A percentile compares a stretch with the other conserved stretches of the same genome.
phyloP scores from a whole-genome alignment of 129 eudicot genomes.

The Chrysanthemum seticuspe region DNA sequence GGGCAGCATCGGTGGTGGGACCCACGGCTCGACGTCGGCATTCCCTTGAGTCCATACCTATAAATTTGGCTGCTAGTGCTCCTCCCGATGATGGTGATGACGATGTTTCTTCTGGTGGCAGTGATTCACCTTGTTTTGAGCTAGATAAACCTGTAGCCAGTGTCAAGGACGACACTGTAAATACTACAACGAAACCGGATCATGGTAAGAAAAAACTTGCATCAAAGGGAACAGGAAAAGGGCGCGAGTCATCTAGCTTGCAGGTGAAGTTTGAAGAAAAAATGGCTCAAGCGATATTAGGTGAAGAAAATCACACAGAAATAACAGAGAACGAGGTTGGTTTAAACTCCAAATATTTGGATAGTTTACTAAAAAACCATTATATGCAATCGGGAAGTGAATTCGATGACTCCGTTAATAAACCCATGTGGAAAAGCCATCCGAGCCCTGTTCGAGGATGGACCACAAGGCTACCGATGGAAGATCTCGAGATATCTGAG shows the following conservation, averaged over 20 bases:
- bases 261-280: slow-evolving; percentile 87
- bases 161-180: slow-evolving; percentile 21
- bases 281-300: slow-evolving; percentile 62
- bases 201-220: slow-evolving; percentile 40
- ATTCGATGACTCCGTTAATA: slow-evolving; percentile 35
- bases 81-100: slow-evolving; percentile 70
- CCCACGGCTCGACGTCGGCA: slow-evolving; percentile 41
- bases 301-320: slow-evolving; percentile 44
- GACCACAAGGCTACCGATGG: slow-evolving; percentile 61
- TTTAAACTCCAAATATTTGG: slow-evolving; percentile 56
- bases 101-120: slow-evolving; percentile 54
- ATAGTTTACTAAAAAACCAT: slow-evolving; percentile 66
- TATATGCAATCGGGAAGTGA: slow-evolving; percentile 55
- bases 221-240: too few species aligned
- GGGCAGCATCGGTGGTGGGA: slow-evolving; percentile 21
- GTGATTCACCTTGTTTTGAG: slow-evolving; percentile 84
- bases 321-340: slow-evolving; percentile 42
- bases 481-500: slow-evolving; percentile 49
- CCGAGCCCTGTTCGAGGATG: slow-evolving; percentile 85
- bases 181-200: slow-evolving; percentile 32
- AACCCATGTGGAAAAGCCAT: slow-evolving; percentile 51
- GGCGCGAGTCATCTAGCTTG: slow-evolving; percentile 50
- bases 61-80: slow-evolving; percentile 72
- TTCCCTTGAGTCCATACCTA: slow-evolving; percentile 80
- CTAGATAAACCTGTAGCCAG: slow-evolving; percentile 49